Conservation (phyloP, 2,329 filamentous ascomycete species). For the Xylaria sp. region DNA sequence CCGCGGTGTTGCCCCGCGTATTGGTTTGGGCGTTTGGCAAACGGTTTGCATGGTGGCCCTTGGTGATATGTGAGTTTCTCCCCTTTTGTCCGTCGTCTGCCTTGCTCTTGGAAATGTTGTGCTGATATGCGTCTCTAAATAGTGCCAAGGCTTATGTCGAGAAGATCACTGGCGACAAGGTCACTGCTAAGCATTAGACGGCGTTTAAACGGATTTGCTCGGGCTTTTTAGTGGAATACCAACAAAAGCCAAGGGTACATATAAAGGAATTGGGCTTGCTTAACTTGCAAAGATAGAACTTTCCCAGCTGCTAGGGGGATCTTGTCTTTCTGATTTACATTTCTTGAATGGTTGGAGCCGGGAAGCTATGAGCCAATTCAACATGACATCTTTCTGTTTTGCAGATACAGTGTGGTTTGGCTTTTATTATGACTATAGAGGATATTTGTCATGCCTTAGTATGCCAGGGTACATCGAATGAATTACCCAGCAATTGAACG, state of each 20-base stretch:
- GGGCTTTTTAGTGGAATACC: slow-evolving; percentile 25
- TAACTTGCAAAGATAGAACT: slow-evolving; percentile 22
- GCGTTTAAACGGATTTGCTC: slow-evolving; percentile 39
- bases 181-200: slow-evolving; percentile 71
- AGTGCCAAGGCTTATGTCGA: slow-evolving; percentile 73
- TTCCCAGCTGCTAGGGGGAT: slow-evolving; percentile 6
- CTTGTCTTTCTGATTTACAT: slow-evolving; percentile 4
- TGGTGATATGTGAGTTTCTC: slow-evolving; percentile 84
- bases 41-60: slow-evolving; percentile 99
- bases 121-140: slow-evolving; percentile 37
- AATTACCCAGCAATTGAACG: background rate
- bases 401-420: background rate
- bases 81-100: background rate
- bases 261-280: slow-evolving; percentile 16
- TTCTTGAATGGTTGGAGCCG: slow-evolving; percentile 8
- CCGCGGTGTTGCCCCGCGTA: slow-evolving; percentile 91
- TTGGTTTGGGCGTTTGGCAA: slow-evolving; percentile 97
- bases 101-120: slow-evolving; percentile 14
- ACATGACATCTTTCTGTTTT: background rate
- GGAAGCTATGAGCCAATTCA: slow-evolving; percentile 6
- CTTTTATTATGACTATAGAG: background rate
- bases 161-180: slow-evolving; percentile 67
- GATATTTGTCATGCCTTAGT: background rate
- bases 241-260: slow-evolving; percentile 27
- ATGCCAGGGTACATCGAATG: slow-evolving; percentile 1